Percentiles rank a stretch among this genome's conserved stretches.
phyloP scores from a whole-genome alignment of 179 eudicot species.

The Sideroxylon spinosum region DNA sequence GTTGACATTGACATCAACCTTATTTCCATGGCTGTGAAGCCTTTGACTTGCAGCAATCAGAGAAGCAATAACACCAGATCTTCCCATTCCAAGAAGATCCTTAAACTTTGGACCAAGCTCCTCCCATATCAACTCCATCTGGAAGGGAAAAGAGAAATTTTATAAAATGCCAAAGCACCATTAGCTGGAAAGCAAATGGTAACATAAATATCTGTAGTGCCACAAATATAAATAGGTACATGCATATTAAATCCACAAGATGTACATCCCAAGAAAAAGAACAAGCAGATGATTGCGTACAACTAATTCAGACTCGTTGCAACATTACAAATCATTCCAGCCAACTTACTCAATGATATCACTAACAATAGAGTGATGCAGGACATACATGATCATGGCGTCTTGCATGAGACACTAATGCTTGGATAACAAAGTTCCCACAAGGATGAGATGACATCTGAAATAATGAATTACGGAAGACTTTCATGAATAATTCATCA shows the following conservation, averaged over 20 bases:
- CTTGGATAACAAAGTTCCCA: conserved; percentile 83
- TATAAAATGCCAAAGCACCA: not conserved
- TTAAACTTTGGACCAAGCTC: conserved; percentile 72
- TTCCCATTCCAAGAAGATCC: conserved; percentile 66
- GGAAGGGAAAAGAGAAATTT: conserved; percentile 21
- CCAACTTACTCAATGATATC: not conserved
- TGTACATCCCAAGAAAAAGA: not conserved
- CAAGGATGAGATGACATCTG: conserved; percentile 56
- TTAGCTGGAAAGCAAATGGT: not conserved
- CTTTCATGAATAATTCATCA: conserved; percentile 51
- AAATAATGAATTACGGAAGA: conserved; percentile 63
- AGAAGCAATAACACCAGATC: conserved; percentile 84
- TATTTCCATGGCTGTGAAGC: conserved; percentile 60
- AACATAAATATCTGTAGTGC: not conserved
- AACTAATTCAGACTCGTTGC: not conserved
- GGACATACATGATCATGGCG: conserved; percentile 62
- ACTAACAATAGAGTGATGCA: conserved; percentile 7
- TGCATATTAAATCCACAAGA: not conserved
- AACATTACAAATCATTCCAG: not conserved
- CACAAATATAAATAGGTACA: not conserved
- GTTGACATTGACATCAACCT: conserved; percentile 38
- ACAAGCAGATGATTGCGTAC: not conserved
- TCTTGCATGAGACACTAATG: conserved; percentile 78
- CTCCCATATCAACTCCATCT: conserved; percentile 70
- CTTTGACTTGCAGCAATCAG: conserved; percentile 73